Evolutionary conservation across 2,329 filamentous ascomycete genomes (phyloP).

Genomic region (Phaeosphaeria sp.): DNA sequence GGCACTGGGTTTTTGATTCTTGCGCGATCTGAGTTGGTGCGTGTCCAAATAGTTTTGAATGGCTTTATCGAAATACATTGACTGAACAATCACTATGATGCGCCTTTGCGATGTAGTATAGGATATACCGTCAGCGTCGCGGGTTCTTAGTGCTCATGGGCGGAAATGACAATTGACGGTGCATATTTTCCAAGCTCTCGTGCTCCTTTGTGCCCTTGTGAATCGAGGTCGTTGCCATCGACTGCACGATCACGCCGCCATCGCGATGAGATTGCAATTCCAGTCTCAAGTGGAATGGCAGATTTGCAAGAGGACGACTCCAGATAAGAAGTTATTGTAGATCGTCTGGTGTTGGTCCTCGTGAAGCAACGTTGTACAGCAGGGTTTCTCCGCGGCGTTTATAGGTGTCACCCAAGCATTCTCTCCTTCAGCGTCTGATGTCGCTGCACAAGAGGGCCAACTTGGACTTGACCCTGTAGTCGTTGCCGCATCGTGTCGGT

Average conservation of each 20-base stretch:
- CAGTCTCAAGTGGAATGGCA: background rate
- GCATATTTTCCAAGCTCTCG: too few species aligned
- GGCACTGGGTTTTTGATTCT: background rate
- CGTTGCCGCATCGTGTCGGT: conserved; percentile 53
- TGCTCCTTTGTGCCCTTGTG: too few species aligned
- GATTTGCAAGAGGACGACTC: background rate
- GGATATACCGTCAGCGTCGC: too few species aligned
- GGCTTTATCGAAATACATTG: background rate
- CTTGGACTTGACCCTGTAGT: conserved; percentile 53
- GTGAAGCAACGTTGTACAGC: background rate
- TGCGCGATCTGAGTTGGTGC: background rate
- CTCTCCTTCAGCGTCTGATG: conserved; percentile 11
- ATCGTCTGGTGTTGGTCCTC: background rate
- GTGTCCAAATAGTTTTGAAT: conserved; percentile 29
- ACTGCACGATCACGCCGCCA: background rate
- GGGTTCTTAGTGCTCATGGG: too few species aligned
- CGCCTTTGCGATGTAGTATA: too few species aligned
- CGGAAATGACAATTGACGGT: too few species aligned
- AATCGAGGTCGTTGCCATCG: too few species aligned
- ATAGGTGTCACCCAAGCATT: conserved; percentile 5
- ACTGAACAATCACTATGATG: too few species aligned
- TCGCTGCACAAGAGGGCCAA: conserved; percentile 52
- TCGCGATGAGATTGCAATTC: background rate
- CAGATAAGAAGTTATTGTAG: background rate
- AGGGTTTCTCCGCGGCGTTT: background rate